Base-by-base conservation (phyloP, 2,329 filamentous ascomycete genomes). In the Penicillium sp. region DNA sequence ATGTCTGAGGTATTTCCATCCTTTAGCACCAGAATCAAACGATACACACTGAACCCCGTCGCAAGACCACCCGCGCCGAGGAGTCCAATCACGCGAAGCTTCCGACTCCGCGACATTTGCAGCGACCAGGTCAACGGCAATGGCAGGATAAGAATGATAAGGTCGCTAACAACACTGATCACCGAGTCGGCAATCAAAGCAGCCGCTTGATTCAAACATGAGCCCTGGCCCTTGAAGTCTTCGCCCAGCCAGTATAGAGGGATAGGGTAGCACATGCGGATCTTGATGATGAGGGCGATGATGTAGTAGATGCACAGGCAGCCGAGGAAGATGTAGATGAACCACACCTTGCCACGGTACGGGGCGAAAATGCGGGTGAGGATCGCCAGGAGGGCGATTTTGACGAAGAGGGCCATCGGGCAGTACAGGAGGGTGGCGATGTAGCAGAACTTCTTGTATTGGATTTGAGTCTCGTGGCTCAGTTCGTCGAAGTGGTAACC, bases 121-220 rank as follows among this genome's bases (percentile, higher is more conserved):
- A 78, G 65, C n/a, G 71, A 74, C 70, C 74, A 75, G 1, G 75
- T 76, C 62, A 78, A 61, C 0, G 75, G 75, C 28, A 77, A 48
- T 0, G 76, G 76, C 14, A 77, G 58, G 6, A 73, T 25, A 4
- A 78, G 68, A 45, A 78, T 77, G 28, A 74, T 71, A 1, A 75
- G 49, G 60, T 78, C 76, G 34, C 71, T 74, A 22, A 76, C 63
- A 22, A 76, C 68, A 59, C 74, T 77, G 51, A 78, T 76, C 22
- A 76, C 71, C 1, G 74, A 73, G 58, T 78, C 76, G 56, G 75
- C 72, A 10, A 76, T 70, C 5, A 78, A 68, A 1, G 76, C 73
- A 0, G 71, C 71, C 14, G 60, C 62, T 55, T 78, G 76, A 61
- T 78, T 67, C 31, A 78, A 65, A 57, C 76, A 78, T 1, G 60